Evolutionary conservation across 2,329 filamentous ascomycete species (phyloP), one percentile per base, ranked within the genome.

Genomic region (Biscogniauxia marginata): DNA sequence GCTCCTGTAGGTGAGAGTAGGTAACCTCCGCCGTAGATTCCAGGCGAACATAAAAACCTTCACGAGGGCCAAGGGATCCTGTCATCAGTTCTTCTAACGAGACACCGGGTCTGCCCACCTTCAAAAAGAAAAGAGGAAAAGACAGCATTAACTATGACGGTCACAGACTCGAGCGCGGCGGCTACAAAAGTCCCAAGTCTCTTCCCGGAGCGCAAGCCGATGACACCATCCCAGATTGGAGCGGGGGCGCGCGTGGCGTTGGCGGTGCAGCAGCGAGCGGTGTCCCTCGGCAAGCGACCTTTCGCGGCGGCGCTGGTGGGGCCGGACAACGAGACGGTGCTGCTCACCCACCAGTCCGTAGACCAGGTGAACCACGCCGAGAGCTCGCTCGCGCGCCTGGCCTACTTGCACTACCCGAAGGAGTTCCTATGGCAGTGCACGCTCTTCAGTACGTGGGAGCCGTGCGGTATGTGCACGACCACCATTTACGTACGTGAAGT

Each of bases 341-440:
- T 82, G 1, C 70, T 80, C 50, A 74, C 73, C 25, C 80, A 81
- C 58, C 76, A 77, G 62, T 79, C 77, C 21, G 71, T 82, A 24
- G 79, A 79, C 43, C 79, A 82, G 61, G 77, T 82, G 49, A 77
- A 81, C 58, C 80, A 82, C 60, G 79, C 80, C 16, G 80, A 83
- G 66, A 74, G 73, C 49, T 76, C 76, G 45, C 71, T 82, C 4
- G 79, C 79, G 1, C 75, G 78, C 30, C 71, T 81, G 24, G 77
- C 79, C 1, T 75, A 79, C 16, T 65, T 70, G 5, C 79, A 82
- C 61, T 82, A 77, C 61, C 68, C 74, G 3, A 76, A 77, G 58
- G 71, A 73, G 13, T 83, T 77, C 61, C 72, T 83, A 2, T 77
- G 76, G 69, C 65, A 63, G 39, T 82, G 79, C 62, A 81, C 79